Evolutionary conservation across 2,329 filamentous ascomycete genomes (phyloP).

Genomic region (Lecanicillium sp.): DNA sequence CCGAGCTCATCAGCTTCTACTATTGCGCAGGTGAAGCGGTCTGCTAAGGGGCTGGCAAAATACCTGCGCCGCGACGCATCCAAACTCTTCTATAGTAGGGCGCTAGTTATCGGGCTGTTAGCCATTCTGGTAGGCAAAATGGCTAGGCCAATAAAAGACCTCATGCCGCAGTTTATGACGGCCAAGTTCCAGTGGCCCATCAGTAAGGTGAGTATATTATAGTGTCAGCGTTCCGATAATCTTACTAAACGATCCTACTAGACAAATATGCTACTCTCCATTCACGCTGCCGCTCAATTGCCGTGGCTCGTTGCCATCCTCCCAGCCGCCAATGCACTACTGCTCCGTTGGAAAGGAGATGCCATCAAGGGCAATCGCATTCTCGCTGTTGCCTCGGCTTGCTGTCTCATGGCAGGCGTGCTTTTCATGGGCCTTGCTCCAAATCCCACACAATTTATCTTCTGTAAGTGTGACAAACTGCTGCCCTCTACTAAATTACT

Average conservation of each 20-base stretch:
- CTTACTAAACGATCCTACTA: neutral
- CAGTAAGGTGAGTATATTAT: neutral
- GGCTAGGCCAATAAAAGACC: neutral
- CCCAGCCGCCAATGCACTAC: neutral
- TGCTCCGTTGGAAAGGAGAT: neutral
- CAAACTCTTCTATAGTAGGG: neutral
- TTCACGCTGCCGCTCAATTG: conserved; percentile 1
- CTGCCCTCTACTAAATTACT: neutral
- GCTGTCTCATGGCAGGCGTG: neutral
- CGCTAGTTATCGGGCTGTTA: neutral
- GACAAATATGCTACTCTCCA: conserved; percentile 1
- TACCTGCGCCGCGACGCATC: neutral
- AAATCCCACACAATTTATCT: neutral
- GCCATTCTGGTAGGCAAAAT: neutral
- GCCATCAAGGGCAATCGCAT: neutral
- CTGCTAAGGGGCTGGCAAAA: neutral
- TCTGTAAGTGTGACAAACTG: neutral
- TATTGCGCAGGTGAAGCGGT: neutral
- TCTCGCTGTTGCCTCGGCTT: neutral
- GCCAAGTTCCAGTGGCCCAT: conserved; percentile 9
- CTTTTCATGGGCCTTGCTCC: neutral
- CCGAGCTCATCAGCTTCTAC: neutral
- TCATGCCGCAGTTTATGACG: neutral
- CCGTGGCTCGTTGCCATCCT: conserved; percentile 1
- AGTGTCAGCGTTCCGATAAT: neutral